A percentile compares a stretch with the other conserved stretches of the same genome.
Evolutionary conservation across 768 basidiomycete species (phyloP).

Genomic region (Pulveroboletus frians): DNA sequence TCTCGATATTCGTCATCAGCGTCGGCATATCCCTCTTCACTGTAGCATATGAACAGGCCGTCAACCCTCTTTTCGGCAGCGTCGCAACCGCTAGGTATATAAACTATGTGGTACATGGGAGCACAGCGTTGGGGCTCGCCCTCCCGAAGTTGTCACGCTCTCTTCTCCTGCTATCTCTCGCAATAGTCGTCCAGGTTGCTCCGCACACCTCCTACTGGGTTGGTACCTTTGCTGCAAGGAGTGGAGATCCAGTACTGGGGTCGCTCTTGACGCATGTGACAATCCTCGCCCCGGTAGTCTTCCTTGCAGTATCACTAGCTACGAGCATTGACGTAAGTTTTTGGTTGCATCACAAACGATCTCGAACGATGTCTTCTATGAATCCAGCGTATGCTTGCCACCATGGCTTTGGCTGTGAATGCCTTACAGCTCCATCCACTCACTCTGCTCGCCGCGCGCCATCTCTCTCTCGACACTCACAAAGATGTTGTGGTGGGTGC

Average conservation of each 20-base stretch:
- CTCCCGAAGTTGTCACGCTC: constrained; percentile 27
- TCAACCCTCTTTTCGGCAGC: constrained; percentile 67
- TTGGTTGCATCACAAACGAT: background rate
- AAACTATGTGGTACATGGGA: constrained; percentile 34
- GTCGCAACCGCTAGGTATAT: constrained; percentile 51
- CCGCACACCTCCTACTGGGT: constrained; percentile 68
- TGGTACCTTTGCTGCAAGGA: constrained; percentile 53
- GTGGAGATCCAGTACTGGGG: constrained; percentile 48
- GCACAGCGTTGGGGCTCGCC: constrained; percentile 32
- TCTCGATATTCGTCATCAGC: constrained; percentile 28
- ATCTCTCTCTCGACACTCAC: constrained; percentile 18
- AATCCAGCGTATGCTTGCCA: constrained; percentile 20
- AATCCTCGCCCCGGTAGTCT: constrained; percentile 55
- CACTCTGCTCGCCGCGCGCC: constrained; percentile 8
- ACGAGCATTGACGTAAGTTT: constrained; percentile 37
- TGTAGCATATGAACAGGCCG: constrained; percentile 55
- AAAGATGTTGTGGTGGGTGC: constrained; percentile 21
- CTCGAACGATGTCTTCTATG: background rate
- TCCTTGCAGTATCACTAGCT: constrained; percentile 44
- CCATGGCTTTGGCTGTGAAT: constrained; percentile 23
- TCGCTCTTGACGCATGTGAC: constrained; percentile 52
- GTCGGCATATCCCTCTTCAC: constrained; percentile 49
- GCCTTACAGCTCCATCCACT: constrained; percentile 25
- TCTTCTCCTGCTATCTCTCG: constrained; percentile 30
- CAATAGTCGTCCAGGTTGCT: constrained; percentile 39